Base-by-base conservation (phyloP, 306 rosid genomes). In the Corylus avellana region DNA sequence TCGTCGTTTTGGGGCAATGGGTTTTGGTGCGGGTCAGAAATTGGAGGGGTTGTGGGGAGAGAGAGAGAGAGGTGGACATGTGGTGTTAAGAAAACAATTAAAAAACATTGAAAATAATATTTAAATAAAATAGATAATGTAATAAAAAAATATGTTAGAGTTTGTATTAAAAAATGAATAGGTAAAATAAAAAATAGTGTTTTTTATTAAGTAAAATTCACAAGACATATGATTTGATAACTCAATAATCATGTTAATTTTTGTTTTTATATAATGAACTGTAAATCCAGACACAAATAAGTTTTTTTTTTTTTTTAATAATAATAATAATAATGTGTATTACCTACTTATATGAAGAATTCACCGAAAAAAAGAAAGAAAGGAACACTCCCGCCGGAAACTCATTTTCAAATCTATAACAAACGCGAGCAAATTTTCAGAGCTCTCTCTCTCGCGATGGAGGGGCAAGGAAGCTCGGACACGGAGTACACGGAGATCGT, bases 401-500 rank as follows among this genome's bases (percentile, higher is more conserved):
- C 13, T 51, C 63, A 22, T 16, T 20, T 74, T 57, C 50, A 55
- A 74, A 49, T 49, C 14, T 67, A 67, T 10, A 27, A 20, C 58
- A 13, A 20, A 39, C 12, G 8, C 75, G 16, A 14, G 37, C 42
- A 37, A 7, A 29, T 25, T 2, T 3, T 10, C 47, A 46, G 75
- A 56, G 39, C 47, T 44, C 56, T 29, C 44, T 27, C 18, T 8
- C 14, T 58, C 22, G 32, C 27, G 58, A 77, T 49, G 58, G 75
- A 66, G 59, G 75, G 61, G 4, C 32, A 14, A 3, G 57, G 46
- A 44, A 55, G 54, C 8, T 74, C 71, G 68, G 85, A 83, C 80
- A 59, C 73, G 78, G 72, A 82, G 51, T 69, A 9, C 77, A 56
- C 84, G 70, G 90, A 82, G 78, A 88, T 91, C 81, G 67, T 76